A percentile compares a stretch with the other conserved stretches of the same genome.
These are phyloP conservation scores for Aspergillus sojae DNA, from an alignment of 2,329 filamentous ascomycete species.

Conservation along the genomic window DNA sequence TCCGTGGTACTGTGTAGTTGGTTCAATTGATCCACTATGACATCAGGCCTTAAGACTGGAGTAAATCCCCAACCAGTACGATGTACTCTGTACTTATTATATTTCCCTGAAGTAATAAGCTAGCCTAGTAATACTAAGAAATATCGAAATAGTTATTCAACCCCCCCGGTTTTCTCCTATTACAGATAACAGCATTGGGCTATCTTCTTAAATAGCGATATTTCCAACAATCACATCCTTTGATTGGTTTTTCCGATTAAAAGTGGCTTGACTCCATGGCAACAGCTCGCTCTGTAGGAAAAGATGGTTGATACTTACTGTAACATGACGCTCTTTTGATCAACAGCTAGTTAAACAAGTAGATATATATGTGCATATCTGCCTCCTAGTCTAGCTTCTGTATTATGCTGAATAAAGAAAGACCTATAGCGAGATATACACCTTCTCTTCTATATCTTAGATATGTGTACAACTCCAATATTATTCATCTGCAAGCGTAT, in stretches of 20 bases:
- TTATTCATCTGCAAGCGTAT: no score
- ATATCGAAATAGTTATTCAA: no score
- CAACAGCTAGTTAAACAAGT: neutral
- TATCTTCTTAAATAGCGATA: neutral
- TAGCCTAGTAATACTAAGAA: no score
- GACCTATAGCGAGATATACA: no score
- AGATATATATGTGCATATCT: neutral
- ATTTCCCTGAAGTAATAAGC: no score
- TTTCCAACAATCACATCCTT: neutral
- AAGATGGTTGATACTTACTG: neutral
- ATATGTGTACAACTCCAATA: no score
- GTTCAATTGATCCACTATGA: neutral
- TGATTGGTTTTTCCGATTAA: neutral
- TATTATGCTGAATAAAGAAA: neutral
- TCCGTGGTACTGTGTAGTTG: no score
- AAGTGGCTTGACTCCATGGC: neutral
- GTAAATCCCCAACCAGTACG: neutral
- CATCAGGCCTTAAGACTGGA: neutral
- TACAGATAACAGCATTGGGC: neutral
- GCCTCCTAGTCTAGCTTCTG: neutral
- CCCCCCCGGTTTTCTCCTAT: neutral
- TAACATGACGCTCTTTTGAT: neutral
- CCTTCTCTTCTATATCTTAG: no score
- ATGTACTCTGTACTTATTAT: neutral
- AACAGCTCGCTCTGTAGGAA: neutral